Base-by-base conservation (phyloP, 441 rosid species). In the Viola pubescens region DNA sequence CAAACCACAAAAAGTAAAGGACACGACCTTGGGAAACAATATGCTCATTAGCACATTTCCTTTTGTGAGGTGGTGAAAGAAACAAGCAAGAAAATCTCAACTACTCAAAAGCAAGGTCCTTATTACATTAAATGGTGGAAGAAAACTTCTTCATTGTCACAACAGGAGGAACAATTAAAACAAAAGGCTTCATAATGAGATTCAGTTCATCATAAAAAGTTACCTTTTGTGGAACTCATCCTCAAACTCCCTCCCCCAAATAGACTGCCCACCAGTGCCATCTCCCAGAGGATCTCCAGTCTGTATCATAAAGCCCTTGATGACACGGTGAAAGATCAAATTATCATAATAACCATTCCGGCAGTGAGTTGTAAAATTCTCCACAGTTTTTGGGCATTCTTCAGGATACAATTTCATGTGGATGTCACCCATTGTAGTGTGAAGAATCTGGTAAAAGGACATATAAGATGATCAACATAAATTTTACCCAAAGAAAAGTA, bases 171-270 rank as follows among this genome's bases (percentile, higher is more conserved):
- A 5, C 41, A 5, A 1, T 11, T n/a, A 55, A 4, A 46, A 7
- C 38, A 4, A 48, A 9, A 5, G 26, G 51, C 45, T 19, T 10
- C 37, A 38, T 8, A 47, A 40, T 10, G 44, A 40, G 19, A 52
- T 47, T 49, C 42, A 48, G 4, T 52, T 26, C 45, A 58, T 59
- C 37, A 8, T 47, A 65, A 67, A 47, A 7, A 1, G 57, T 47
- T 70, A 92, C 97, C 98, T 94, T 81, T 90, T 94, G 77, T 94
- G 97, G 72, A 94, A 90, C 79, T 90, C 98, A 50, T 90, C 98
- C 77, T 86, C 97, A 48, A 90, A 94, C 75, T 90, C 98, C 78
- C 97, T 86, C 58, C 98, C 98, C 97, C 97, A 90, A 48, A 94
- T 90, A 62, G 98, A 89, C 76, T 94, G 98, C 60, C 97, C 98